A percentile compares a stretch with the other conserved stretches of the same genome.
phyloP scores from a whole-genome alignment of 495 filamentous ascomycete species.

The Penicillium psychrofluorescens region DNA sequence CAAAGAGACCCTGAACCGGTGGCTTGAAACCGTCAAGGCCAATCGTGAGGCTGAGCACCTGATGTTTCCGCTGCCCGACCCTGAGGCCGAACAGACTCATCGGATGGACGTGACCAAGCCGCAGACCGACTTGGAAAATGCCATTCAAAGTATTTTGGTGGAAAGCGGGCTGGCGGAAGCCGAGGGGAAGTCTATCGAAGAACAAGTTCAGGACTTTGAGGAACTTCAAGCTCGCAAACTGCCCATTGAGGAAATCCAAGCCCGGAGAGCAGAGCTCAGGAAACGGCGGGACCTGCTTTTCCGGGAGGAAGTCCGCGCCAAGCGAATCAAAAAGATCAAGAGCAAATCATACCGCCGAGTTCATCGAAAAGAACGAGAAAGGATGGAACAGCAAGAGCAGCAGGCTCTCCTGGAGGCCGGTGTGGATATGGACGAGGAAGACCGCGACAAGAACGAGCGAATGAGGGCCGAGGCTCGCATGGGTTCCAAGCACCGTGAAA shows the following conservation, averaged over 20 bases:
- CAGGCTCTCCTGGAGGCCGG: constrained; percentile 64
- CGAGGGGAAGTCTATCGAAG: constrained; percentile 54
- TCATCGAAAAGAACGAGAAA: constrained; percentile 78
- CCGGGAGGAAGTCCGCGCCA: constrained; percentile 80
- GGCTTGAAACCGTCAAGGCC: constrained; percentile 90
- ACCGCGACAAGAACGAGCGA: constrained; percentile 71
- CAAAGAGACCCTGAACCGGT: constrained; percentile 81
- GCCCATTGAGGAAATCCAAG: constrained; percentile 65
- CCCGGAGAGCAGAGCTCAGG: constrained; percentile 66
- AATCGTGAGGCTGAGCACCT: constrained; percentile 90
- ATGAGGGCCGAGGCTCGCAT: constrained; percentile 81
- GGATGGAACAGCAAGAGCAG: constrained; percentile 61
- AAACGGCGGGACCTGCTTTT: constrained; percentile 79
- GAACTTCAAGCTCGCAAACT: constrained; percentile 58
- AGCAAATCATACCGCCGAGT: constrained; percentile 87
- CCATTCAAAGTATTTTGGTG: constrained; percentile 79
- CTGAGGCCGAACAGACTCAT: constrained; percentile 43
- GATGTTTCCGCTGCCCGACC: constrained; percentile 79
- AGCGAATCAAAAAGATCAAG: constrained; percentile 97
- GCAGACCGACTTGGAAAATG: constrained; percentile 71
- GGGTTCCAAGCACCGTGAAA: constrained; percentile 80
- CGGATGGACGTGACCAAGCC: constrained; percentile 47
- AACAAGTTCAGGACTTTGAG: constrained; percentile 60
- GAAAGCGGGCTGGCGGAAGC: constrained; percentile 68
- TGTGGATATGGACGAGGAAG: constrained; percentile 63